Conservation (phyloP, 2,329 filamentous ascomycete genomes). For the Xylaria hypoxylon region DNA sequence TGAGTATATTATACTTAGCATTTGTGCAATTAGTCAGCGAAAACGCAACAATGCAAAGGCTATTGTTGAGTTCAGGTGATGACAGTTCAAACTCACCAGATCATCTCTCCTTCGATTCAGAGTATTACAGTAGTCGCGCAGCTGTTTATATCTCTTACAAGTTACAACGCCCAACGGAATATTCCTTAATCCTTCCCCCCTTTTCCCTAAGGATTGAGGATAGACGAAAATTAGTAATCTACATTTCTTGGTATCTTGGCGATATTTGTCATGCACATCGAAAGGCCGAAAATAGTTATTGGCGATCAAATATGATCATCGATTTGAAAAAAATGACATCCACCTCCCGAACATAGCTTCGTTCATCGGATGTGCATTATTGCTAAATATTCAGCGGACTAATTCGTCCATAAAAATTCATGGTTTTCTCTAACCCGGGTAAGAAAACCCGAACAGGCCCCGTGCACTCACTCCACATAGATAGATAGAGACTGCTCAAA, state of each 20-base stretch:
- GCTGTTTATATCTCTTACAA: too few species aligned
- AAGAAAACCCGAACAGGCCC: not conserved
- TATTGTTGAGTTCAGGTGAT: not conserved
- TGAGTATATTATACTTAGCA: slow-evolving; percentile 2
- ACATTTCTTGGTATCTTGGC: slow-evolving; percentile 1
- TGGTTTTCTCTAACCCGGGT: slow-evolving; percentile 5
- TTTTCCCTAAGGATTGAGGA: not conserved
- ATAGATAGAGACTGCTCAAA: not conserved
- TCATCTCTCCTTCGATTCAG: not conserved
- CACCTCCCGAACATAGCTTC: not conserved
- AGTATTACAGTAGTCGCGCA: too few species aligned
- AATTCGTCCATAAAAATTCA: not conserved
- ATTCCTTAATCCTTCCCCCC: too few species aligned
- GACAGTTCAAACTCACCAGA: too few species aligned
- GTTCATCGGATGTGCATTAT: not conserved
- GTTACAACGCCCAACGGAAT: too few species aligned
- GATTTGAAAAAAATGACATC: not conserved
- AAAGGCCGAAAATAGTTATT: not conserved
- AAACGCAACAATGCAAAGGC: not conserved
- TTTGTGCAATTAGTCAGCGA: not conserved
- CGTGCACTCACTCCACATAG: not conserved
- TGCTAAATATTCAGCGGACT: too few species aligned
- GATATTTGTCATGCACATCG: slow-evolving; percentile 26
- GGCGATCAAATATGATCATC: slow-evolving; percentile 5
- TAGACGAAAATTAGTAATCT: slow-evolving; percentile 18